A percentile compares a stretch with the other conserved stretches of the same genome.
Evolutionary conservation across 1,284 basidiomycete genomes (phyloP).

Genomic region (Puccinia coronata): DNA sequence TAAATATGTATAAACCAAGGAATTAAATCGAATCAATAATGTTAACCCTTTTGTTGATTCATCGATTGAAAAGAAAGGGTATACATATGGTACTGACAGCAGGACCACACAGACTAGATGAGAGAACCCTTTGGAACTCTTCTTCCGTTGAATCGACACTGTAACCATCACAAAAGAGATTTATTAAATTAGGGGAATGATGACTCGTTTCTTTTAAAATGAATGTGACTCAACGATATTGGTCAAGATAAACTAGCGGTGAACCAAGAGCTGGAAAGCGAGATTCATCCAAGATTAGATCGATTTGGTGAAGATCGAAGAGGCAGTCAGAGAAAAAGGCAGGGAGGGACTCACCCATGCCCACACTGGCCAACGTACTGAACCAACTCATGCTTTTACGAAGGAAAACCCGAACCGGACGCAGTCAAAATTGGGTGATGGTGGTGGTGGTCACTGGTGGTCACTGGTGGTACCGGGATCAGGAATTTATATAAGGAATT

Average conservation of each 20-base stretch:
- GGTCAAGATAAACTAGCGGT: conserved; percentile 61
- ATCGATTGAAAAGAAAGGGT: background rate
- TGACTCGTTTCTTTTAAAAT: background rate
- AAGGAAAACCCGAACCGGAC: no score
- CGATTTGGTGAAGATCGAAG: background rate
- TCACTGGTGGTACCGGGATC: no score
- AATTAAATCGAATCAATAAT: background rate
- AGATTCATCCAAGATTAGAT: no score
- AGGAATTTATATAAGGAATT: no score
- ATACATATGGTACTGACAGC: conserved; percentile 51
- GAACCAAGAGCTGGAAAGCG: conserved; percentile 56
- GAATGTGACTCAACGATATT: conserved; percentile 51
- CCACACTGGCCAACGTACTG: background rate
- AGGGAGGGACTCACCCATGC: background rate
- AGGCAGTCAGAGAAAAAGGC: no score
- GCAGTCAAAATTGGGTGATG: no score
- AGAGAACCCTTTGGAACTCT: conserved; percentile 62
- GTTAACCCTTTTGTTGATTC: no score
- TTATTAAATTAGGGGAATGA: no score
- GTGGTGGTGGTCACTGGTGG: no score
- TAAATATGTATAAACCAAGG: background rate
- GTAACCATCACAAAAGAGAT: background rate
- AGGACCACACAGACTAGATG: conserved; percentile 59
- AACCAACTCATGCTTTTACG: background rate
- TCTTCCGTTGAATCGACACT: conserved; percentile 52